Conservation (phyloP, 2,329 filamentous ascomycete genomes). For the Alternaria viburni region DNA sequence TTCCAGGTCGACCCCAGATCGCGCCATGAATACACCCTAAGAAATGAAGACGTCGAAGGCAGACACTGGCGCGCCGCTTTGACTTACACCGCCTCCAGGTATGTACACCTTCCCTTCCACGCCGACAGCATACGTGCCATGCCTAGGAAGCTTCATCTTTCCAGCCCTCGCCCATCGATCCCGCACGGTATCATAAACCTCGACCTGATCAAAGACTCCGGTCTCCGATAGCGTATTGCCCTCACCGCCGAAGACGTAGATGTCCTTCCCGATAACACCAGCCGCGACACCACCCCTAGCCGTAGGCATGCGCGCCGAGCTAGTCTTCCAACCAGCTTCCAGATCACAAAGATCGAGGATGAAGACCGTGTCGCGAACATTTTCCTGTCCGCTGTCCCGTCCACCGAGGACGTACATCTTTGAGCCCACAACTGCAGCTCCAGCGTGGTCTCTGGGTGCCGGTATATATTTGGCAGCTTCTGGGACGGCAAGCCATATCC, state of each 20-base stretch:
- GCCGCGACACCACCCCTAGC: slow-evolving; percentile 29
- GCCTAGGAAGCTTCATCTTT: slow-evolving; percentile 30
- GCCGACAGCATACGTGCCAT: slow-evolving; percentile 33
- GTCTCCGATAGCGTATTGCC: slow-evolving; percentile 20
- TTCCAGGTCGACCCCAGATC: background rate
- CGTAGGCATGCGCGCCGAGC: slow-evolving; percentile 28
- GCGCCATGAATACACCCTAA: background rate
- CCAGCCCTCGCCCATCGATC: slow-evolving; percentile 24
- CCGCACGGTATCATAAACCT: slow-evolving; percentile 27
- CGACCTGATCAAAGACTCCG: slow-evolving; percentile 27
- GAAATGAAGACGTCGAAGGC: slow-evolving; percentile 27
- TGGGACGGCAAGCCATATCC: slow-evolving; percentile 17
- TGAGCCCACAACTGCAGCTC: slow-evolving; percentile 26
- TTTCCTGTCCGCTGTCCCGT: slow-evolving; percentile 16
- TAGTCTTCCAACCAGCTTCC: slow-evolving; percentile 25
- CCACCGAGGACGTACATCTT: slow-evolving; percentile 37
- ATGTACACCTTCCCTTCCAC: slow-evolving; percentile 30
- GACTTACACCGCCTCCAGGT: slow-evolving; percentile 28
- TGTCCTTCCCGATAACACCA: slow-evolving; percentile 22
- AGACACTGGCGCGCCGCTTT: slow-evolving; percentile 19
- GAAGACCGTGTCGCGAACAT: slow-evolving; percentile 29
- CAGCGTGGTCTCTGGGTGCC: slow-evolving; percentile 31
- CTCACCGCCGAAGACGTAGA: slow-evolving; percentile 39
- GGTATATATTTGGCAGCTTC: slow-evolving; percentile 22
- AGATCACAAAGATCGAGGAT: slow-evolving; percentile 29